These are phyloP conservation scores for Umbelopsis sp. DNA, from an alignment of 192 early-diverging fungal species.

Conservation along the genomic window DNA sequence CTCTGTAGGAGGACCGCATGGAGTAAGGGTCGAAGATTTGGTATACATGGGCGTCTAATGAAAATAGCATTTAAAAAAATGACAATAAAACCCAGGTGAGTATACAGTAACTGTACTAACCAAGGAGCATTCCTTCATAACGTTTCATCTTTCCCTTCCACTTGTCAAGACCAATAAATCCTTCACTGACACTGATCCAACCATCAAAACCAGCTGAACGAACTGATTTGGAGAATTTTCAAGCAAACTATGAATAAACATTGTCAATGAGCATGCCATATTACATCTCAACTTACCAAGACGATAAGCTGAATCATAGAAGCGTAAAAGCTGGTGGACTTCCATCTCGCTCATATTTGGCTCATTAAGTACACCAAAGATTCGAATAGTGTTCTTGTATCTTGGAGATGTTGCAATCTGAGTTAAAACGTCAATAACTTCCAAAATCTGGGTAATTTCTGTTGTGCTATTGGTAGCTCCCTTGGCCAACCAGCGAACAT, in stretches of 20 bases:
- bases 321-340: conserved; percentile 26
- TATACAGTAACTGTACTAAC: conserved; percentile 22
- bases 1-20: conserved; percentile 18
- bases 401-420: conserved; percentile 42
- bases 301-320: conserved; percentile 36
- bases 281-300: neutral
- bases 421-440: conserved; percentile 48
- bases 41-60: conserved; percentile 40
- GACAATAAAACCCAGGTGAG: neutral
- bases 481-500: conserved; percentile 38
- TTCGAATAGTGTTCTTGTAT: conserved; percentile 39
- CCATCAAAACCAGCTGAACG: conserved; percentile 24
- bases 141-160: conserved; percentile 31
- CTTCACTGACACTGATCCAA: conserved; percentile 35
- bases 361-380: conserved; percentile 49
- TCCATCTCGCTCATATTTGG: conserved; percentile 35
- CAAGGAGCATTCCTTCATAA: conserved; percentile 36
- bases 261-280: no score
- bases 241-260: no score
- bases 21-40: conserved; percentile 38
- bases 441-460: conserved; percentile 46
- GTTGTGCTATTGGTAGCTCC: conserved; percentile 40
- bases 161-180: conserved; percentile 29
- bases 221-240: neutral
- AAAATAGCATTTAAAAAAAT: neutral